phyloP scores from a whole-genome alignment of 1,284 basidiomycete genomes.

The Tausonia pullulans region DNA sequence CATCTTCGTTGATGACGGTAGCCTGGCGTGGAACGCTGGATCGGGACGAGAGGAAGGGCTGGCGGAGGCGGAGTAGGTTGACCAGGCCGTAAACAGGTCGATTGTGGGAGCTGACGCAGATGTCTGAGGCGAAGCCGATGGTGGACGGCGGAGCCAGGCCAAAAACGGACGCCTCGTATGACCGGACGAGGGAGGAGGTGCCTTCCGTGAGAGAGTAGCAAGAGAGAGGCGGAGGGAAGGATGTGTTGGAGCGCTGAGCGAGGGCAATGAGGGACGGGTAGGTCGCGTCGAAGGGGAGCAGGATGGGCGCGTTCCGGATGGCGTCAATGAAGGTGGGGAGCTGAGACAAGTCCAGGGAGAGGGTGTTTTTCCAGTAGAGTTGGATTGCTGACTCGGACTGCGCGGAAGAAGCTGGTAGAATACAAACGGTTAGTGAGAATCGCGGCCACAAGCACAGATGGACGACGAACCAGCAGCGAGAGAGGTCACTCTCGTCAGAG shows the following conservation, averaged over 20 bases:
- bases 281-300: conserved; percentile 51
- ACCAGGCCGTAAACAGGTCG: conserved; percentile 53
- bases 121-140: conserved; percentile 37
- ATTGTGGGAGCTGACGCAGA: conserved; percentile 41
- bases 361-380: conserved; percentile 46
- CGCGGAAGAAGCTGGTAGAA: conserved; percentile 43
- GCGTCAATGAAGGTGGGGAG: conserved; percentile 41
- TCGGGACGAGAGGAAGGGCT: conserved; percentile 44
- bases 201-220: conserved; percentile 46
- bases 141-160: conserved; percentile 33
- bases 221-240: conserved; percentile 49
- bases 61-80: conserved; percentile 44
- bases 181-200: too few relatives aligned
- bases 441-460: background rate
- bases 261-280: conserved; percentile 35
- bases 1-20: conserved; percentile 39
- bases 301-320: conserved; percentile 41
- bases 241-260: conserved; percentile 34
- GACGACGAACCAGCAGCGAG: conserved; percentile 44
- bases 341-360: conserved; percentile 40
- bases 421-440: conserved; percentile 15
- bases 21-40: conserved; percentile 42
- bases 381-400: conserved; percentile 43
- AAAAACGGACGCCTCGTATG: conserved; percentile 44
- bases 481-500: conserved; percentile 49